Conservation (phyloP, 352 stramenopile genomes). For the Globisporangium spinosum region DNA sequence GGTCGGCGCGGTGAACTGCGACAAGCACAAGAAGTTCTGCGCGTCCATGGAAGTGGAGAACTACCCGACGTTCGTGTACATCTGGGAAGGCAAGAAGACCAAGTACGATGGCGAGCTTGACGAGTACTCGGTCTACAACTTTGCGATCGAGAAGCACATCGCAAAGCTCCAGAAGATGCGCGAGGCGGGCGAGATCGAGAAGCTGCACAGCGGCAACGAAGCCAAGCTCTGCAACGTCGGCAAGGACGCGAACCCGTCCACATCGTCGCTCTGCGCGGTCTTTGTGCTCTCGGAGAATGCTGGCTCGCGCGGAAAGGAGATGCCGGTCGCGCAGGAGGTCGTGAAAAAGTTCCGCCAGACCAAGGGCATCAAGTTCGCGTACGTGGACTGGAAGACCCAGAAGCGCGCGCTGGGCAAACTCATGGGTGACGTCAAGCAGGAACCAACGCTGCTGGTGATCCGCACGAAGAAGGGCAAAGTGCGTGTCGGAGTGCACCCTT, state of each 20-base stretch:
- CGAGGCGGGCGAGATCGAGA: constrained; percentile 60
- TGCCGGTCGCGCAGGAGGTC: constrained; percentile 54
- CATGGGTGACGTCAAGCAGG: constrained; percentile 22
- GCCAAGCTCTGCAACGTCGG: constrained; percentile 76
- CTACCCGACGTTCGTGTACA: constrained; percentile 62
- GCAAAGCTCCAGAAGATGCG: constrained; percentile 62
- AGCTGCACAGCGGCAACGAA: constrained; percentile 68
- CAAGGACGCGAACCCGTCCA: constrained; percentile 42
- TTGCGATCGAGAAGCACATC: constrained; percentile 81
- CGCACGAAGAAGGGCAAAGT: constrained; percentile 63
- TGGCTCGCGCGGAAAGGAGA: constrained; percentile 34
- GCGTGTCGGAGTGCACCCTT: constrained; percentile 42
- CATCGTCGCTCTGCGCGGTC: constrained; percentile 61
- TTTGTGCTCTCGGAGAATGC: constrained; percentile 65
- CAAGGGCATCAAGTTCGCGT: constrained; percentile 58
- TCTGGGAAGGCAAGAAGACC: constrained; percentile 53
- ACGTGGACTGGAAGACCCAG: constrained; percentile 74
- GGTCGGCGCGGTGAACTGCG: constrained; percentile 74
- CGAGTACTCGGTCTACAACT: constrained; percentile 82
- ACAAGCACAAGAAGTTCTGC: constrained; percentile 62
- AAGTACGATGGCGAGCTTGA: constrained; percentile 64
- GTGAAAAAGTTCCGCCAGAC: constrained; percentile 63
- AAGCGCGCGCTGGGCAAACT: constrained; percentile 48
- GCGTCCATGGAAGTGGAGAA: constrained; percentile 29
- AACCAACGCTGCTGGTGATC: constrained; percentile 56